Evolutionary conservation across 768 basidiomycete genomes (phyloP), one percentile per base, ranked within the genome.

Genomic region (Obba rivulosa): DNA sequence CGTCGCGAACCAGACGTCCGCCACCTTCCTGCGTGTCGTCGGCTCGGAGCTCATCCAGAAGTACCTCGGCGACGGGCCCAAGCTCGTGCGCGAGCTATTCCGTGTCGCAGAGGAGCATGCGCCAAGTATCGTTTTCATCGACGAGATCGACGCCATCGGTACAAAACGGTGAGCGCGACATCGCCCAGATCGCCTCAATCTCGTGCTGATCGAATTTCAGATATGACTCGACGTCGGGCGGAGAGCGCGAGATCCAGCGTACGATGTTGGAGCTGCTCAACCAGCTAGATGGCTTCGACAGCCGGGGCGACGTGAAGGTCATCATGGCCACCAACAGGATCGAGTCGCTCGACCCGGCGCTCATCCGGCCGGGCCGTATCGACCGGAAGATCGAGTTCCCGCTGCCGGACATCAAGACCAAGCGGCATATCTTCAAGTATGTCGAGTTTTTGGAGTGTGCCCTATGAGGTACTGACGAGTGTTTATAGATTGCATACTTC

Each of bases 251-350:
- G 73, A 98, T 99, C 57, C 96, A 99, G 66, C 82, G 96, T 50
- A 99, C 96, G 14, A 97, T 99, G 96, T 76, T 98, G 70, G 96
- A 99, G 66, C 77, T 99, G 42, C 80, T 99, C 44, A 99, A 99
- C 65, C 96, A 99, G 68, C 77, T 99, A 35, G 96, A 99, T 59
- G 96, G 96, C n/a, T 98, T 99, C 67, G 96, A 99, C 64, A 93
- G 93, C 4, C 84, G 94, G 48, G 95, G 95, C n/a, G 96, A 98
- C 63, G 94, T 99, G 50, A 99, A 98, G 69, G 95, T 99, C 57
- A 97, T 99, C 66, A 98, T 98, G 96, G 96, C 96, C 11, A 99
- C 96, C 4, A 99, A 99, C 72, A 85, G 79, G 70, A 99, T 99
- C 59, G 95, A 98, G 65, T 85, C 92, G 3, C 79, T 99, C 23